Conservation (phyloP, 768 basidiomycete genomes). For the Boletales sp. region DNA sequence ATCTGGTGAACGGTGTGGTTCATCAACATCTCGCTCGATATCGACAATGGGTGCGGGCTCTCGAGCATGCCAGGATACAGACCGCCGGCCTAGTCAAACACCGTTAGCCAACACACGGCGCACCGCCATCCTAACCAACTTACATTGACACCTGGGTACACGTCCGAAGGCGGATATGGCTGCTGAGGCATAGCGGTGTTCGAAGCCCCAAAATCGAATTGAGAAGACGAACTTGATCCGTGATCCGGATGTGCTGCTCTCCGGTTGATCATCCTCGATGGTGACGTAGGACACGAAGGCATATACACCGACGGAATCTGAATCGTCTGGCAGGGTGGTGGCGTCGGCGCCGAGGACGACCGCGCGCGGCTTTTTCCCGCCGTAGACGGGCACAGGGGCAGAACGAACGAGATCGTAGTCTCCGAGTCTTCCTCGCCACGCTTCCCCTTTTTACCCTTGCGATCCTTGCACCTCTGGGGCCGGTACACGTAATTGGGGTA, state of each 20-base stretch:
- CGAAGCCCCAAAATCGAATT: constrained; percentile 55
- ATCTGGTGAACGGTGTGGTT: constrained; percentile 43
- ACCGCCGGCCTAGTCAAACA: constrained; percentile 40
- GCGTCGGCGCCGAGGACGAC: constrained; percentile 61
- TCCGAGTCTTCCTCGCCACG: constrained; percentile 45
- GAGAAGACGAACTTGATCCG: constrained; percentile 38
- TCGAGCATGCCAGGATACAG: constrained; percentile 50
- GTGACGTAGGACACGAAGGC: constrained; percentile 65
- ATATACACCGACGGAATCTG: constrained; percentile 61
- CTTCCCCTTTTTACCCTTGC: constrained; percentile 46
- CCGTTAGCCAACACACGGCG: neutral
- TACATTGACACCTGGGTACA: constrained; percentile 38
- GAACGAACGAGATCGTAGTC: constrained; percentile 47
- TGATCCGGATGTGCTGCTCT: constrained; percentile 53
- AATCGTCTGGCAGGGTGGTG: constrained; percentile 64
- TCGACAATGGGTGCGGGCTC: constrained; percentile 42
- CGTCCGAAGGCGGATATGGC: constrained; percentile 30
- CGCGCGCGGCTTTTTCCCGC: constrained; percentile 43
- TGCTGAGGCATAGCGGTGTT: constrained; percentile 41
- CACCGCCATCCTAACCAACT: constrained; percentile 19
- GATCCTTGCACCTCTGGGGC: constrained; percentile 53
- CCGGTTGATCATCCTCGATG: constrained; percentile 58
- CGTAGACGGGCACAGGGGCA: constrained; percentile 36
- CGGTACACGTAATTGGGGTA: constrained; percentile 80
- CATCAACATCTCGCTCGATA: constrained; percentile 34